These are phyloP conservation scores for Daldinia childiae DNA, from an alignment of 495 filamentous ascomycete species.

Conservation along the genomic window DNA sequence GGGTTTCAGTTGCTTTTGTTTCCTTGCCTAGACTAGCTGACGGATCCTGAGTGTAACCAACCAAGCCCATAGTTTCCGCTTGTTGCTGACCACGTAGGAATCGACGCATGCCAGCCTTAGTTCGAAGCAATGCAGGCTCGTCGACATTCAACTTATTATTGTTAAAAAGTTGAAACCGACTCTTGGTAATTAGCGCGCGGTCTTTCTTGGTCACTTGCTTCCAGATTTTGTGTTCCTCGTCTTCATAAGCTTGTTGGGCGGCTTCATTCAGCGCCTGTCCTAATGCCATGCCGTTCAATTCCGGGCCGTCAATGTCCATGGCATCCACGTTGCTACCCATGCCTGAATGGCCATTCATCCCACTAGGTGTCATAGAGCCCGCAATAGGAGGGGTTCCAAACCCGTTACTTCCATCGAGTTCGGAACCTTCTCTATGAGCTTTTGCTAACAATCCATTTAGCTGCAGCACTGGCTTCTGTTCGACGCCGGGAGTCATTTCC, in stretches of 20 bases:
- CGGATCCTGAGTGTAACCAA: slow-evolving; percentile 51
- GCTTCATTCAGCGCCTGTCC: slow-evolving; percentile 62
- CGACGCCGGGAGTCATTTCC: slow-evolving; percentile 78
- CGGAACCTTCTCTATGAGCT: slow-evolving; percentile 59
- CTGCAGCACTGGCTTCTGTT: slow-evolving; percentile 66
- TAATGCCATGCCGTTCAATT: slow-evolving; percentile 67
- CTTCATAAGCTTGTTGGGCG: slow-evolving; percentile 68
- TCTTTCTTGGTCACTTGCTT: slow-evolving; percentile 99
- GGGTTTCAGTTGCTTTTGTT: slow-evolving; percentile 67
- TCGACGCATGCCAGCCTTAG: slow-evolving; percentile 70
- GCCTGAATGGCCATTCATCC: slow-evolving; percentile 71
- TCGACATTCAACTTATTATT: slow-evolving; percentile 86
- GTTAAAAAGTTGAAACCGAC: slow-evolving; percentile 83
- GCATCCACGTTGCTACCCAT: slow-evolving; percentile 76
- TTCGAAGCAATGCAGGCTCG: slow-evolving; percentile 85
- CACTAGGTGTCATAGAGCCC: slow-evolving; percentile 79
- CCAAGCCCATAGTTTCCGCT: slow-evolving; percentile 57
- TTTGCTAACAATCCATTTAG: slow-evolving; percentile 62
- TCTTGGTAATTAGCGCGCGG: slow-evolving; percentile 82
- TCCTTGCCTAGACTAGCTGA: slow-evolving; percentile 54
- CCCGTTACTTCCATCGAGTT: slow-evolving; percentile 77
- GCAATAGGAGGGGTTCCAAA: slow-evolving; percentile 83
- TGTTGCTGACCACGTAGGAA: slow-evolving; percentile 79
- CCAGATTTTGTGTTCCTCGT: slow-evolving; percentile 95
- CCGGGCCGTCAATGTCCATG: slow-evolving; percentile 82